These are phyloP conservation scores for Chaetoscypha palmicola DNA, from an alignment of 2,329 filamentous ascomycete genomes.

Conservation along the genomic window DNA sequence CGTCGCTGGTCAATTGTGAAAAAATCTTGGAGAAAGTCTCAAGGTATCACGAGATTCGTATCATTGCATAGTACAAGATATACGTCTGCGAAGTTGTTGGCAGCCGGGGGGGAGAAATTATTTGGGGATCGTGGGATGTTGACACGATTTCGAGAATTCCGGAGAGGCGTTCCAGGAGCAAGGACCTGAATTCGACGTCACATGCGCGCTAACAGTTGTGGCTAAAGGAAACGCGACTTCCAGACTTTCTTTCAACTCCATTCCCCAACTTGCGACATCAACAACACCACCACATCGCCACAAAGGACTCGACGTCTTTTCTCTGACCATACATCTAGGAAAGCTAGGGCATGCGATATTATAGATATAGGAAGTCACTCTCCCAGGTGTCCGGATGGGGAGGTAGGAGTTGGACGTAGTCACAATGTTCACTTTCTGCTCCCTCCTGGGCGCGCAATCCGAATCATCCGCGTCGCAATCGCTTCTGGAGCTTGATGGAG, in stretches of 20 bases:
- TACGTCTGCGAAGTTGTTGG: not conserved
- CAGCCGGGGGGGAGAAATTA: not conserved
- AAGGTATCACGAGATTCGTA: constrained; percentile 7
- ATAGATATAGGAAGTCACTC: not conserved
- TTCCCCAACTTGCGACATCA: not conserved
- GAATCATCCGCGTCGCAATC: constrained; percentile 85
- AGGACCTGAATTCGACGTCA: not conserved
- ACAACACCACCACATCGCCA: not conserved
- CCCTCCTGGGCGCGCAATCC: constrained; percentile 84
- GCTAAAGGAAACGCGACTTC: not conserved
- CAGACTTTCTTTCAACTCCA: not conserved
- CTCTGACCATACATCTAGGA: no score
- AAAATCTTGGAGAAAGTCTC: constrained; percentile 5
- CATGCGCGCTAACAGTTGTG: not conserved
- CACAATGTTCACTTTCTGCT: constrained; percentile 90
- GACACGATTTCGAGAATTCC: constrained; percentile 20
- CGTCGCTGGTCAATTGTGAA: no score
- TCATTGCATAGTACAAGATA: constrained; percentile 3
- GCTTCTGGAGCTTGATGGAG: constrained; percentile 92
- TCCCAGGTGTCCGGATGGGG: constrained; percentile 10
- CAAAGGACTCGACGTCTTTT: not conserved
- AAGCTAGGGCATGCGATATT: no score
- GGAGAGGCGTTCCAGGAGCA: not conserved
- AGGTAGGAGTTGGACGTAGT: constrained; percentile 1
- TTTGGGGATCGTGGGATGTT: constrained; percentile 9